Evolutionary conservation across 768 basidiomycete genomes (phyloP).

Genomic region (Auricularia sp.): DNA sequence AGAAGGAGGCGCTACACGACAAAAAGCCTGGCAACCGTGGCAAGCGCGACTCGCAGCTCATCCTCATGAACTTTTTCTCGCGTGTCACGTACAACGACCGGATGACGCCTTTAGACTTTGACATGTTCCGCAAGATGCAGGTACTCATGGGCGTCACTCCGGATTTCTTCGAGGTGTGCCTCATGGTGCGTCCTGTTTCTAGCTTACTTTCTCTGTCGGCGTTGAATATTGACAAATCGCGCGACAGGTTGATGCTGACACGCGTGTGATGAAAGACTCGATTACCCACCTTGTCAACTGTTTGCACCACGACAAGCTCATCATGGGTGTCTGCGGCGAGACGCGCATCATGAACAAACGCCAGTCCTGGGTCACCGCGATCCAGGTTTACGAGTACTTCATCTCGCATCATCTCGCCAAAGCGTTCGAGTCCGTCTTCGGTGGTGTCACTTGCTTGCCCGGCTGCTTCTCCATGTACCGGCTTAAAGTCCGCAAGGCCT

Average conservation of each 20-base stretch:
- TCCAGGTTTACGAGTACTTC: conserved; percentile 98
- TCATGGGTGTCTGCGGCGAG: conserved; percentile 99
- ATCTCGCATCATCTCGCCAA: conserved; percentile 98
- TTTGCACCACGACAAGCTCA: conserved; percentile 97
- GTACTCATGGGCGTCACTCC: conserved; percentile 97
- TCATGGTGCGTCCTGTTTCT: conserved; percentile 66
- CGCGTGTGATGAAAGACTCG: conserved; percentile 87
- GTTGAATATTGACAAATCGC: conserved; percentile 4
- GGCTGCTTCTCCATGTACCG: conserved; percentile 99
- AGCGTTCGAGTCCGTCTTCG: conserved; percentile 97
- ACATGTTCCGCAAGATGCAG: conserved; percentile 94
- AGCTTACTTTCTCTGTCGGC: not conserved
- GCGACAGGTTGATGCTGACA: conserved; percentile 91
- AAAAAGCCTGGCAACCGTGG: conserved; percentile 97
- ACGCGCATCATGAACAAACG: conserved; percentile 98
- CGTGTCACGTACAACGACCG: conserved; percentile 98
- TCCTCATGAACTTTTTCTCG: conserved; percentile 99
- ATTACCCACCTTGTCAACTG: conserved; percentile 88
- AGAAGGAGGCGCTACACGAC: conserved; percentile 67
- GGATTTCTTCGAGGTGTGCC: conserved; percentile 92
- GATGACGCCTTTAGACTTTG: conserved; percentile 95
- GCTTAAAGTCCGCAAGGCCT: conserved; percentile 79
- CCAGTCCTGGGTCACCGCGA: conserved; percentile 95
- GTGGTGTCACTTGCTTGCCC: conserved; percentile 96
- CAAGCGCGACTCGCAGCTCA: conserved; percentile 96